Evolutionary conservation across 2,329 filamentous ascomycete species (phyloP).

Genomic region (Neofusicoccum cordaticola): DNA sequence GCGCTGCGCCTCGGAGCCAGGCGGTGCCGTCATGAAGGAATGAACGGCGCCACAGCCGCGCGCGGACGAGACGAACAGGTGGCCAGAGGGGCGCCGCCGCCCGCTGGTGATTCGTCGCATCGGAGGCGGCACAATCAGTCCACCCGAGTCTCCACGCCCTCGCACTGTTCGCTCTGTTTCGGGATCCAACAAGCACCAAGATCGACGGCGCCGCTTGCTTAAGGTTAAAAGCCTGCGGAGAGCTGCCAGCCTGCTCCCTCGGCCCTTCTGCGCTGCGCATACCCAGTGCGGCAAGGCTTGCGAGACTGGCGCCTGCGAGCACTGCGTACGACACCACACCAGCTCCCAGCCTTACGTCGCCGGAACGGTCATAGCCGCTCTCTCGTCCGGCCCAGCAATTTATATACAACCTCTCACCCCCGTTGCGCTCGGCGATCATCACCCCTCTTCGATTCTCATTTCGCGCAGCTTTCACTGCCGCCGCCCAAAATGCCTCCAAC

Average conservation of each 20-base stretch:
- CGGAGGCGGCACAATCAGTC: background rate
- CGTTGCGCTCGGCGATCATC: background rate
- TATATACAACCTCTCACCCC: no score
- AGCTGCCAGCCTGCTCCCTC: background rate
- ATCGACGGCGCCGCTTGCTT: background rate
- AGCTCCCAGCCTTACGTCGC: background rate
- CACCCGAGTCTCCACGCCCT: background rate
- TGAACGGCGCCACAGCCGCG: no score
- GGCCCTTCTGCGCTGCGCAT: background rate
- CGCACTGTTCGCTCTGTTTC: background rate
- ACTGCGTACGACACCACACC: background rate
- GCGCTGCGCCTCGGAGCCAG: no score
- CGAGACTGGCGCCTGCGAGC: background rate
- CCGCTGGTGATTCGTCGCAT: background rate
- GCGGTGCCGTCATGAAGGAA: no score
- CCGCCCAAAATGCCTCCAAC: conserved; percentile 3
- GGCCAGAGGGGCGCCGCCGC: background rate
- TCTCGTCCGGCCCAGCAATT: background rate
- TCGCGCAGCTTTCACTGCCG: background rate
- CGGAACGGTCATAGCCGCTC: no score
- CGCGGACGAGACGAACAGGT: background rate
- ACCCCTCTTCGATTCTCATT: no score
- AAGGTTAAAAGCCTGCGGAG: background rate
- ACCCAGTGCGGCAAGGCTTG: background rate
- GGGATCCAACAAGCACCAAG: background rate